Conservation (phyloP, 371 early-diverging fungal genomes). For the Catenaria anguillulae region DNA sequence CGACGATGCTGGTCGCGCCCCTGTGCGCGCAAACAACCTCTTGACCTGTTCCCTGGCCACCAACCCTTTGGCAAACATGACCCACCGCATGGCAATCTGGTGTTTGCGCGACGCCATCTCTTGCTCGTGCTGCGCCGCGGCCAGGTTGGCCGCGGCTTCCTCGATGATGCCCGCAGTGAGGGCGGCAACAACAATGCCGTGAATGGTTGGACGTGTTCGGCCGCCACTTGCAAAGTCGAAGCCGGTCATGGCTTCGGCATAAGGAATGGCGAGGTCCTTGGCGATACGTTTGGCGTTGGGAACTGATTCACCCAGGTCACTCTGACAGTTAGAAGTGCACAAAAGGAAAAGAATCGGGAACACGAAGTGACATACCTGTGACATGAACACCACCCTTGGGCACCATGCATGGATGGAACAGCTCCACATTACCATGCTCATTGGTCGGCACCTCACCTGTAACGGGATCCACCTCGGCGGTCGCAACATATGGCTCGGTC, state of each 20-base stretch:
- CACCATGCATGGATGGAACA: conserved; percentile 67
- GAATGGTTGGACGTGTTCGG: background rate
- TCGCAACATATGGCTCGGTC: conserved; percentile 48
- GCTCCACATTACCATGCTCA: conserved; percentile 59
- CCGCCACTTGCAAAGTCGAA: background rate
- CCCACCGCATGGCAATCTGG: background rate
- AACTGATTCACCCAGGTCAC: background rate
- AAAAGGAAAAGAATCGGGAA: background rate
- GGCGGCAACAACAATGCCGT: background rate
- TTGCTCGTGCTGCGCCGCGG: background rate
- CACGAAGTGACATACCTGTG: background rate
- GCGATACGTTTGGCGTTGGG: background rate
- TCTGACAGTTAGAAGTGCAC: too few species aligned
- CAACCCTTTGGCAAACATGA: background rate
- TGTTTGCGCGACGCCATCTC: background rate
- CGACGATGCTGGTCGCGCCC: background rate
- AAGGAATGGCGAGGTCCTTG: background rate
- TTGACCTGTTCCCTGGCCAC: background rate
- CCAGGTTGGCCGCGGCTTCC: background rate
- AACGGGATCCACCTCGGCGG: conserved; percentile 15
- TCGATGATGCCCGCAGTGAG: background rate
- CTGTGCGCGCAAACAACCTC: background rate
- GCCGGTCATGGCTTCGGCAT: background rate
- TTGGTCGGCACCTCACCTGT: conserved; percentile 68
- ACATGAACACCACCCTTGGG: conserved; percentile 69